These are phyloP conservation scores for Hypoxylon crocopeplum DNA, from an alignment of 495 filamentous ascomycete species.

Conservation along the genomic window DNA sequence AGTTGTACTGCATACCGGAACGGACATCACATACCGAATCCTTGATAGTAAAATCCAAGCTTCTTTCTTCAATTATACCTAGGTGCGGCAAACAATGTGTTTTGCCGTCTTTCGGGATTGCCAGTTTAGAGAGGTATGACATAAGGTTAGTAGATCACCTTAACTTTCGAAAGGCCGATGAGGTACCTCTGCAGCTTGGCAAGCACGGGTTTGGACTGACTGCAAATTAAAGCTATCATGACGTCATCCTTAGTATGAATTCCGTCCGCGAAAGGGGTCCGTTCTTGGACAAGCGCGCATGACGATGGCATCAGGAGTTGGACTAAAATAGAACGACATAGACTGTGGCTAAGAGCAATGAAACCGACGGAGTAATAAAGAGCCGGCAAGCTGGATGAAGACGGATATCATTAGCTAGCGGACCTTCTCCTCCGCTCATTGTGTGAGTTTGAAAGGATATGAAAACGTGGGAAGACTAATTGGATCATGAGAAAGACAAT, in stretches of 20 bases:
- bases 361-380: background rate
- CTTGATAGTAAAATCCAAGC: no score
- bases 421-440: constrained; percentile 17
- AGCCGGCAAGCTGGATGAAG: background rate
- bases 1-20: constrained; percentile 4
- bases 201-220: background rate
- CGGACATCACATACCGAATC: constrained; percentile 2
- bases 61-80: no score
- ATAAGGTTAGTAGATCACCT: no score
- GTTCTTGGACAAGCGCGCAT: background rate
- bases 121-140: no score
- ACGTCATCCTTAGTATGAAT: constrained; percentile 18
- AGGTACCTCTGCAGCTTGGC: background rate
- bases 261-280: constrained; percentile 1
- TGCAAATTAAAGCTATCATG: background rate
- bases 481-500: background rate
- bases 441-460: no score
- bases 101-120: no score
- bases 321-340: constrained; percentile 9
- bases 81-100: no score
- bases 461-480: no score
- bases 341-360: background rate
- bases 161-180: no score
- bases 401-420: background rate
- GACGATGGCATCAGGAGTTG: constrained; percentile 25